Conservation (phyloP, 345 rosid genomes). For the Brassica rapa region DNA sequence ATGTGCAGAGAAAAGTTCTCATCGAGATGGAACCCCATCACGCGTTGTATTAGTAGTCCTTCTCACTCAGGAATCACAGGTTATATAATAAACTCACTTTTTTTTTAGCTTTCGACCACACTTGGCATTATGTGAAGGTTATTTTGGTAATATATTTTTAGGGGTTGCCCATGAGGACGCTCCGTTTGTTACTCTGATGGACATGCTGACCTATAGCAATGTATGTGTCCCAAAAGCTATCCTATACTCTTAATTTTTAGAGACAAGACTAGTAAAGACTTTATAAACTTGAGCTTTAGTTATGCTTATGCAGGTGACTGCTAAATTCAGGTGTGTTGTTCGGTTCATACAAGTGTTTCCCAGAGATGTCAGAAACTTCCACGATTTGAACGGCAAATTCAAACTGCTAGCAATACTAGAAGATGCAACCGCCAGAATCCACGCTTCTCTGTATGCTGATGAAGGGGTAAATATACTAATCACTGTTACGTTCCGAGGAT, state of each 20-base stretch:
- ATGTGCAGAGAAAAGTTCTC: slow-evolving; percentile 13
- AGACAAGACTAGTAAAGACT: neutral
- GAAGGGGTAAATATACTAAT: slow-evolving; percentile 34
- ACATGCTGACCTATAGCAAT: slow-evolving; percentile 31
- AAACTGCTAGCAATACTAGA: slow-evolving; percentile 21
- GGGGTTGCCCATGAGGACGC: slow-evolving; percentile 39
- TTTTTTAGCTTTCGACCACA: neutral
- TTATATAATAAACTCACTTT: neutral
- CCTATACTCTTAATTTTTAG: neutral
- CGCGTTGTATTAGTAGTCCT: slow-evolving; percentile 10
- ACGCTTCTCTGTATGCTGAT: slow-evolving; percentile 30
- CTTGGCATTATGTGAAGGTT: neutral
- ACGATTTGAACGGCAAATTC: slow-evolving; percentile 7
- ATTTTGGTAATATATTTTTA: neutral
- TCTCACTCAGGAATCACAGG: slow-evolving; percentile 36
- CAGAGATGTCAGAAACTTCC: slow-evolving; percentile 13
- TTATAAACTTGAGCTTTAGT: slow-evolving; percentile 7
- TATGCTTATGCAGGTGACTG: slow-evolving; percentile 33
- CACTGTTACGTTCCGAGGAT: neutral
- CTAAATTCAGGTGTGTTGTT: slow-evolving; percentile 35
- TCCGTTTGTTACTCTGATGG: slow-evolving; percentile 35
- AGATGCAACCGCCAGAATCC: slow-evolving; percentile 37
- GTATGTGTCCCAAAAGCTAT: slow-evolving; percentile 14
- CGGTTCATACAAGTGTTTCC: slow-evolving; percentile 39
- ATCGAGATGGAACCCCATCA: slow-evolving; percentile 10